Percentiles rank a stretch among this genome's conserved stretches.
phyloP scores from a whole-genome alignment of 2,329 filamentous ascomycete species.

The Trichophyton schoenleinii region DNA sequence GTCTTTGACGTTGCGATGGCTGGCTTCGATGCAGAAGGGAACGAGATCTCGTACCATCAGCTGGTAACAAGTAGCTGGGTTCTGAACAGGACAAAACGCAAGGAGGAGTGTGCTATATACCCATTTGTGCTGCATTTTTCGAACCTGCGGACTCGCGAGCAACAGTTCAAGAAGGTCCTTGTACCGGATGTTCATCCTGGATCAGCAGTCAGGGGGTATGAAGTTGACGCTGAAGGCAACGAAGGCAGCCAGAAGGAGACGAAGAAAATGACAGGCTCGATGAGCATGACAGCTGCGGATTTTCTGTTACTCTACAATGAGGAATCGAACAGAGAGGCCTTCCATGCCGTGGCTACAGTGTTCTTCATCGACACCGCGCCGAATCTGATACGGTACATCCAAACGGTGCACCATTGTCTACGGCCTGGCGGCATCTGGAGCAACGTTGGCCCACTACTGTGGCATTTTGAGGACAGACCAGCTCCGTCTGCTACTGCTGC shows the following conservation, averaged over 20 bases:
- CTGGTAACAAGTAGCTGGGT: constrained; percentile 65
- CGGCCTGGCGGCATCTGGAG: constrained; percentile 67
- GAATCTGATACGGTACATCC: constrained; percentile 79
- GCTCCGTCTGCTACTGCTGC: constrained; percentile 21
- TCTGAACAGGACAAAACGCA: constrained; percentile 41
- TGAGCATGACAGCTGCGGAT: constrained; percentile 89
- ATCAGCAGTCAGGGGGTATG: constrained; percentile 34
- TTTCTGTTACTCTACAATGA: constrained; percentile 76
- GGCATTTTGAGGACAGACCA: constrained; percentile 80
- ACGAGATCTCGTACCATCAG: constrained; percentile 94
- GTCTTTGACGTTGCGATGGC: constrained; percentile 71
- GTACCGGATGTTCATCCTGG: constrained; percentile 73
- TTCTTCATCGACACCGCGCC: constrained; percentile 98
- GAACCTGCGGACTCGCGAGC: constrained; percentile 60
- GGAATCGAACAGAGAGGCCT: constrained; percentile 47
- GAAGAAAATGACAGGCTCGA: constrained; percentile 43
- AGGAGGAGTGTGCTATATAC: constrained; percentile 58
- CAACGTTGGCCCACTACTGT: constrained; percentile 81
- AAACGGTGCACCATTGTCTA: constrained; percentile 68
- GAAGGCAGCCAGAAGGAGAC: neutral
- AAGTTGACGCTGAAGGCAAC: neutral
- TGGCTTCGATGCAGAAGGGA: constrained; percentile 71
- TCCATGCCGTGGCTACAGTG: constrained; percentile 74
- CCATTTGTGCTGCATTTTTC: constrained; percentile 84
- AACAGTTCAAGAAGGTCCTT: constrained; percentile 61